Evolutionary conservation across 73 alveolate species (phyloP).

Genomic region (Paramecium biaurelia): DNA sequence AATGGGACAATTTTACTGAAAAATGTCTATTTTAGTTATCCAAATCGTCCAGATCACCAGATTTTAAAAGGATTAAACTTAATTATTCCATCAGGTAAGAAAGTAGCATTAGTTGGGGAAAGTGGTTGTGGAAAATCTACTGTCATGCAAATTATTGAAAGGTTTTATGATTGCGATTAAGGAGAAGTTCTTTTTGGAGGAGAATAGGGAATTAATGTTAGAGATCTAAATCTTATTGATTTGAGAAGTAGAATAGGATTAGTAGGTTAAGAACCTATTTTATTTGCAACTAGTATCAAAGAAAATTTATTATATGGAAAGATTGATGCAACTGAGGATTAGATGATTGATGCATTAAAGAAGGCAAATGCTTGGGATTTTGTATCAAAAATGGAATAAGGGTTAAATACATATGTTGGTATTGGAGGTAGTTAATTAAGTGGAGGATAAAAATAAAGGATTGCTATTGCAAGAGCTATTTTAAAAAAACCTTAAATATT

Average conservation of each 20-base stretch:
- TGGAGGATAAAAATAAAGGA: constrained; percentile 82
- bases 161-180: constrained; percentile 76
- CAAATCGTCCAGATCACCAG: constrained; percentile 67
- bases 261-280: constrained; percentile 83
- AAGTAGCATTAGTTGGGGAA: constrained; percentile 77
- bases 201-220: constrained; percentile 54
- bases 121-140: constrained; percentile 80
- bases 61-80: constrained; percentile 66
- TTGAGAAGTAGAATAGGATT: constrained; percentile 73
- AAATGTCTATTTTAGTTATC: constrained; percentile 73
- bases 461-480: constrained; percentile 79
- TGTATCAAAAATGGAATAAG: constrained; percentile 66
- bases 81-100: constrained; percentile 65
- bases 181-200: constrained; percentile 80
- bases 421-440: constrained; percentile 72
- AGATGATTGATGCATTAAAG: constrained; percentile 74
- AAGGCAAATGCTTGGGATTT: constrained; percentile 77
- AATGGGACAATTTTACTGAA: constrained; percentile 72
- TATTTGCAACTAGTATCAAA: constrained; percentile 81
- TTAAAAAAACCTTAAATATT: constrained; percentile 76
- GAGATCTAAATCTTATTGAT: constrained; percentile 68
- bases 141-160: constrained; percentile 78
- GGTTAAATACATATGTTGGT: constrained; percentile 70
- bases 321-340: constrained; percentile 80
- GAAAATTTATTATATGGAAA: constrained; percentile 88